Conservation (phyloP, 2,329 filamentous ascomycete species). For the Hirsutella minnesotensis region DNA sequence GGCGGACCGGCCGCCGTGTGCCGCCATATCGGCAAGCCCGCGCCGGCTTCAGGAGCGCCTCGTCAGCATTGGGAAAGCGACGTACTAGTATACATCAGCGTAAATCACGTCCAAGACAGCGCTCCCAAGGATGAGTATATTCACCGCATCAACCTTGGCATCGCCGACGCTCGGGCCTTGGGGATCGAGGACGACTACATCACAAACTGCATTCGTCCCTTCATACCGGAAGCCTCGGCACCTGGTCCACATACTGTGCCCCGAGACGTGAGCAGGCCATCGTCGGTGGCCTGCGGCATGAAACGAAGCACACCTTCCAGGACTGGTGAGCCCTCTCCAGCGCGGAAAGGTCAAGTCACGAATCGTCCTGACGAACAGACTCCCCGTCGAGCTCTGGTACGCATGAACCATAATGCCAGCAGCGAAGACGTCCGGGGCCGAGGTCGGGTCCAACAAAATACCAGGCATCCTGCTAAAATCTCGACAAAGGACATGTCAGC, state of each 20-base stretch:
- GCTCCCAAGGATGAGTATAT: slow-evolving; percentile 27
- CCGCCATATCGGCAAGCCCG: slow-evolving; percentile 8
- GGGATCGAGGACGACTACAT: slow-evolving; percentile 24
- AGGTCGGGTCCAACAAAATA: not conserved
- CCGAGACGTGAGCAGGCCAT: not conserved
- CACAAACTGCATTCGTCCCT: slow-evolving; percentile 23
- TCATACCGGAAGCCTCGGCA: slow-evolving; percentile 15
- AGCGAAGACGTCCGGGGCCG: not conserved
- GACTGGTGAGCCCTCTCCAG: slow-evolving; percentile 13
- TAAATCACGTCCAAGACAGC: slow-evolving; percentile 19
- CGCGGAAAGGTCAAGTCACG: slow-evolving; percentile 9
- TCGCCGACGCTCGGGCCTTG: slow-evolving; percentile 22
- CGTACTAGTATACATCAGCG: slow-evolving; percentile 29
- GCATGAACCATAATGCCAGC: slow-evolving; percentile 1
- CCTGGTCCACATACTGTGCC: not conserved
- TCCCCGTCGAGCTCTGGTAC: slow-evolving; percentile 4
- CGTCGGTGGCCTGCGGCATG: slow-evolving; percentile 2
- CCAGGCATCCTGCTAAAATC: slow-evolving; percentile 1
- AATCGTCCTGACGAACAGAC: slow-evolving; percentile 6
- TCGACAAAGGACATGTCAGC: slow-evolving; percentile 13
- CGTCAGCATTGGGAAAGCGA: slow-evolving; percentile 14
- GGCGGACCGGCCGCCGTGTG: slow-evolving; percentile 19
- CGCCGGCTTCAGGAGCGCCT: slow-evolving; percentile 3
- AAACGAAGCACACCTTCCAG: slow-evolving; percentile 7
- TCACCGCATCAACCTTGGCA: slow-evolving; percentile 24